These are phyloP conservation scores for Wallemia hederae DNA, from an alignment of 1,284 basidiomycete species.

Conservation along the genomic window DNA sequence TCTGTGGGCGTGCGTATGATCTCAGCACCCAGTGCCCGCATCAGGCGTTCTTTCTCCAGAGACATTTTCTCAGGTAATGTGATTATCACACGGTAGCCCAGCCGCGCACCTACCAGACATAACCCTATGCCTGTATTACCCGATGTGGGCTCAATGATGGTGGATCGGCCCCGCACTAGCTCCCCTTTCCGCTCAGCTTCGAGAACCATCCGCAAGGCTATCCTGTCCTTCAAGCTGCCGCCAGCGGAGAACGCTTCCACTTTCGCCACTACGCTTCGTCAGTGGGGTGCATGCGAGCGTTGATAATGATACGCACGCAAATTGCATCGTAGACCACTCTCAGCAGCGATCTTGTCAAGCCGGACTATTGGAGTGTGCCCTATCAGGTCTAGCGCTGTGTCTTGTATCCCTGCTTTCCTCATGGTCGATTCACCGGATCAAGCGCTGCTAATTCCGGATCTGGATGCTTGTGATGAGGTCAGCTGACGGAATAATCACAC, in stretches of 20 bases:
- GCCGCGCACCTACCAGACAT: constrained; percentile 68
- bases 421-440: too few species aligned
- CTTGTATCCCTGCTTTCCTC: constrained; percentile 23
- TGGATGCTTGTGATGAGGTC: too few species aligned
- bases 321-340: constrained; percentile 61
- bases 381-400: constrained; percentile 51
- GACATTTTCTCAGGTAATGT: constrained; percentile 94
- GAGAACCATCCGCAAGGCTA: constrained; percentile 73
- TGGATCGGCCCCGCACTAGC: constrained; percentile 58
- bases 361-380: constrained; percentile 74
- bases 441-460: too few species aligned
- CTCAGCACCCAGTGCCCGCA: constrained; percentile 72
- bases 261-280: constrained; percentile 36
- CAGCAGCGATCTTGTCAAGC: constrained; percentile 44
- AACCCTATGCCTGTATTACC: constrained; percentile 91
- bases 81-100: constrained; percentile 54
- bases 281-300: not conserved
- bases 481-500: too few species aligned
- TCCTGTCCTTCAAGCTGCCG: constrained; percentile 83
- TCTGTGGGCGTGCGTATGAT: constrained; percentile 82
- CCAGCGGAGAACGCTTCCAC: constrained; percentile 72
- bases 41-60: constrained; percentile 69
- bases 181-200: constrained; percentile 62
- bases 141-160: constrained; percentile 77
- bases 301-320: constrained; percentile 28